phyloP scores from a whole-genome alignment of 805 yeast species.

The Myxozyma neglecta region DNA sequence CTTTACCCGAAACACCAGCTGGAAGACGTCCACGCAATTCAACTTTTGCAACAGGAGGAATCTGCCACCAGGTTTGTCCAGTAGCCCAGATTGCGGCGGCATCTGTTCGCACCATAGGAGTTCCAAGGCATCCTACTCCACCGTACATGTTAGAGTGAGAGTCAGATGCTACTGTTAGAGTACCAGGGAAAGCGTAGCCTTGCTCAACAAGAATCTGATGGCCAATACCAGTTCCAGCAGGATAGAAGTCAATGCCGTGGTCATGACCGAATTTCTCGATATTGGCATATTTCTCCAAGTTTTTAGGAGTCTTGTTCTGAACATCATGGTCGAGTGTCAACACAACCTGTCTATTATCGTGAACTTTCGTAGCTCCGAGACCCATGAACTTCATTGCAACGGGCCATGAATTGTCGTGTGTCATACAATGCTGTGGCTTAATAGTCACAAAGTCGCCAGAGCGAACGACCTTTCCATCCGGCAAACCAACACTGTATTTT shows the following conservation, averaged over 20 bases:
- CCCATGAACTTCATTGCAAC: constrained; percentile 96
- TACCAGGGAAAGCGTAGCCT: constrained; percentile 95
- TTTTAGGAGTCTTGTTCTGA: constrained; percentile 87
- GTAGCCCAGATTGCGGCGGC: constrained; percentile 99
- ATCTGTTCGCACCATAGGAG: constrained; percentile 97
- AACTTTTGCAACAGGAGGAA: constrained; percentile 96
- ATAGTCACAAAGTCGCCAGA: constrained; percentile 95
- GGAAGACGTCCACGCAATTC: constrained; percentile 81
- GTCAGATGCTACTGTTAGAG: constrained; percentile 93
- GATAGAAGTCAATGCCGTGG: constrained; percentile 94
- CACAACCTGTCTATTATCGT: constrained; percentile 87
- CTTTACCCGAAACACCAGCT: constrained; percentile 90
- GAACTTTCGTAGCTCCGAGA: constrained; percentile 80
- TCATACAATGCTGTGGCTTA: constrained; percentile 96
- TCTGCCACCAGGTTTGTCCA: constrained; percentile 99
- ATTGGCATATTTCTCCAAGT: constrained; percentile 80
- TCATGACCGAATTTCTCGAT: constrained; percentile 85
- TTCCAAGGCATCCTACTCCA: constrained; percentile 93
- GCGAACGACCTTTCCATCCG: constrained; percentile 71
- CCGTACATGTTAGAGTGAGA: constrained; percentile 98
- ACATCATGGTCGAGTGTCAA: constrained; percentile 98
- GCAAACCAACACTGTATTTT: constrained; percentile 81
- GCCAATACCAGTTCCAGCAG: constrained; percentile 99
- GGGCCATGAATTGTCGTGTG: constrained; percentile 99
- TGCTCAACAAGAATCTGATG: constrained; percentile 99